Percentiles rank a stretch among this genome's conserved stretches.
phyloP scores from a whole-genome alignment of 371 early-diverging fungal genomes.

The Rhizopus sp. region DNA sequence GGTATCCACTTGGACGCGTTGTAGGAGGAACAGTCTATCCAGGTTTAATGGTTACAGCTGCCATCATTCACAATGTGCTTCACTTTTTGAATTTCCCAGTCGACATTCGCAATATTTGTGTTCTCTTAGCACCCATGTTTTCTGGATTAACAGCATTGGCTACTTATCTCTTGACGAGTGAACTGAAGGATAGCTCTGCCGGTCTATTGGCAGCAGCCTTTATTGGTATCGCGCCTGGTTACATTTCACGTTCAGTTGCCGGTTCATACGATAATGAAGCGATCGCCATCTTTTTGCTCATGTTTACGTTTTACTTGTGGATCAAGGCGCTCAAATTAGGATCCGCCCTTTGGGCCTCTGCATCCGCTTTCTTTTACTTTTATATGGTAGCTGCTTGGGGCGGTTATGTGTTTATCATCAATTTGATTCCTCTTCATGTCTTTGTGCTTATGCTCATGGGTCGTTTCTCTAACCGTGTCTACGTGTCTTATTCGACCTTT shows the following conservation, averaged over 20 bases:
- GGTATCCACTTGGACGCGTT: constrained; percentile 99
- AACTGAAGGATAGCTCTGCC: constrained; percentile 88
- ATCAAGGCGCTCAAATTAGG: constrained; percentile 93
- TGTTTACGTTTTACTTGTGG: constrained; percentile 97
- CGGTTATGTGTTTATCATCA: constrained; percentile 99
- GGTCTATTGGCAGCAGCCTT: constrained; percentile 96
- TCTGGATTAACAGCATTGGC: constrained; percentile 93
- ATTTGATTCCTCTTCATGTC: constrained; percentile 96
- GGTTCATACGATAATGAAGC: constrained; percentile 99
- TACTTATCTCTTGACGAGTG: constrained; percentile 89
- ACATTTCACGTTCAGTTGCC: constrained; percentile 98
- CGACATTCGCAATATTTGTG: constrained; percentile 97
- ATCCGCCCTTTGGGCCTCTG: constrained; percentile 85
- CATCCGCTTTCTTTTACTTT: constrained; percentile 94
- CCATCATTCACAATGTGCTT: constrained; percentile 91
- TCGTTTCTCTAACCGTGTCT: constrained; percentile 89
- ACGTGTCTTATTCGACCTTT: constrained; percentile 96
- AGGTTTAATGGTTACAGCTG: constrained; percentile 97
- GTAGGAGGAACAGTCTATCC: constrained; percentile 98
- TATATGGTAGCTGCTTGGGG: constrained; percentile 99
- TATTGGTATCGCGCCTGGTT: constrained; percentile 97
- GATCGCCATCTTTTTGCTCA: constrained; percentile 97
- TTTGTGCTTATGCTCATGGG: constrained; percentile 96
- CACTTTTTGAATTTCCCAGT: constrained; percentile 90
- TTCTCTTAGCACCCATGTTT: constrained; percentile 95